phyloP scores from a whole-genome alignment of 2,329 filamentous ascomycete species.

The Pseudogymnoascus destructans region DNA sequence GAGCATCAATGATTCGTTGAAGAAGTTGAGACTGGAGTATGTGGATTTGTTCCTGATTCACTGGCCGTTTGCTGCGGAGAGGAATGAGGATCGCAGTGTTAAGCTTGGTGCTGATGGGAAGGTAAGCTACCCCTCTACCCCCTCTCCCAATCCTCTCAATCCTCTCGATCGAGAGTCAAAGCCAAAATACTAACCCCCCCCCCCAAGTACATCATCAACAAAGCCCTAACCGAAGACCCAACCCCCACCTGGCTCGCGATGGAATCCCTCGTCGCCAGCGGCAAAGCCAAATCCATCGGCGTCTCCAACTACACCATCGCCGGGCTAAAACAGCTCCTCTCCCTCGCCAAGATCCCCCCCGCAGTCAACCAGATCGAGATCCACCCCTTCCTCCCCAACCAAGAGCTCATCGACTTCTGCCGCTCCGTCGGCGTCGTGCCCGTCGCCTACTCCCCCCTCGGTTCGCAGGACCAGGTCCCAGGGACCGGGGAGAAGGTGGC shows the following conservation, averaged over 20 bases:
- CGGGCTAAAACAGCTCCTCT: constrained; percentile 40
- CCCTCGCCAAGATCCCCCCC: constrained; percentile 35
- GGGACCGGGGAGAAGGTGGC: constrained; percentile 53
- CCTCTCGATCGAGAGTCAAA: background rate
- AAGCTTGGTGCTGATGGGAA: constrained; percentile 38
- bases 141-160: background rate
- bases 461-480: constrained; percentile 49
- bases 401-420: constrained; percentile 59
- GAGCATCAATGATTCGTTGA: constrained; percentile 57
- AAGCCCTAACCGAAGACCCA: constrained; percentile 52
- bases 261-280: constrained; percentile 48
- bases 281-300: constrained; percentile 45
- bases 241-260: constrained; percentile 60
- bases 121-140: constrained; percentile 23
- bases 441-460: constrained; percentile 58
- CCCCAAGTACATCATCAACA: constrained; percentile 46
- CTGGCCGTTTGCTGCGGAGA: constrained; percentile 71
- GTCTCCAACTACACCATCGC: constrained; percentile 44
- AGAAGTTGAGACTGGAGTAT: constrained; percentile 62
- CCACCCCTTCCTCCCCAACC: constrained; percentile 60
- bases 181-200: constrained; percentile 11
- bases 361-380: constrained; percentile 49
- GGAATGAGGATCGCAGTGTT: constrained; percentile 51
- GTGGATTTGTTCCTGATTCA: constrained; percentile 73
- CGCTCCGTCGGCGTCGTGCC: constrained; percentile 55